Evolutionary conservation across 164 flowering plant species (phyloP).

Genomic region (Dillenia turbinata): DNA sequence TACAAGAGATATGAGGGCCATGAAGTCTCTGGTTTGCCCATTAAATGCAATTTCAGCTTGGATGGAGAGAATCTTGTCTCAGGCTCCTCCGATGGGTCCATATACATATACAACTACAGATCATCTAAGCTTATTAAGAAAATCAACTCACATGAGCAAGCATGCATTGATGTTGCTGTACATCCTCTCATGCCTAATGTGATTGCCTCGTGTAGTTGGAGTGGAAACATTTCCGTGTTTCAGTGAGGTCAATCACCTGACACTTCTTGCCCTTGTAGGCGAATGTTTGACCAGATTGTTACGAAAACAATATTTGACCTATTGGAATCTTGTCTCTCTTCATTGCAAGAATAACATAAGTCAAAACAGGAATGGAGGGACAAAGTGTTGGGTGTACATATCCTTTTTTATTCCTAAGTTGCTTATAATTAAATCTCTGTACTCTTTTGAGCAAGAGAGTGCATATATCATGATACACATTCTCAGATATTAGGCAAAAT

Average conservation of each 20-base stretch:
- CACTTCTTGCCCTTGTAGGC: slow-evolving; percentile 2
- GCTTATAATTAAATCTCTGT: too few relatives aligned
- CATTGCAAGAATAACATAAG: too few relatives aligned
- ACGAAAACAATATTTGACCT: neutral
- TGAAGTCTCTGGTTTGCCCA: slow-evolving; percentile 92
- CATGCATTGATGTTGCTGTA: slow-evolving; percentile 74
- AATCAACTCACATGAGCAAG: slow-evolving; percentile 57
- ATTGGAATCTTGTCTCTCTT: too few relatives aligned
- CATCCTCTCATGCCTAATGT: slow-evolving; percentile 75
- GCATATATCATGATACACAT: too few relatives aligned
- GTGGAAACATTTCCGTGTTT: slow-evolving; percentile 59
- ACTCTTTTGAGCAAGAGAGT: too few relatives aligned
- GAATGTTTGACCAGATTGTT: neutral
- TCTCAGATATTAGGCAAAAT: too few relatives aligned
- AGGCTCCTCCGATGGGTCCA: slow-evolving; percentile 79
- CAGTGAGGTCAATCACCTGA: slow-evolving; percentile 26
- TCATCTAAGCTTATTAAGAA: slow-evolving; percentile 50
- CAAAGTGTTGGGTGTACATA: too few relatives aligned
- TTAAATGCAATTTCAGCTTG: slow-evolving; percentile 77
- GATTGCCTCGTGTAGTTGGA: slow-evolving; percentile 81
- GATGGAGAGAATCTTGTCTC: slow-evolving; percentile 66
- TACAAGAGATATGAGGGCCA: slow-evolving; percentile 79
- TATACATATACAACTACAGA: slow-evolving; percentile 55
- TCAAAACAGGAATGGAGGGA: too few relatives aligned
- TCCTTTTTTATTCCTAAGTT: too few relatives aligned